Evolutionary conservation across 306 rosid genomes (phyloP).

Genomic region (Sindora glabra): DNA sequence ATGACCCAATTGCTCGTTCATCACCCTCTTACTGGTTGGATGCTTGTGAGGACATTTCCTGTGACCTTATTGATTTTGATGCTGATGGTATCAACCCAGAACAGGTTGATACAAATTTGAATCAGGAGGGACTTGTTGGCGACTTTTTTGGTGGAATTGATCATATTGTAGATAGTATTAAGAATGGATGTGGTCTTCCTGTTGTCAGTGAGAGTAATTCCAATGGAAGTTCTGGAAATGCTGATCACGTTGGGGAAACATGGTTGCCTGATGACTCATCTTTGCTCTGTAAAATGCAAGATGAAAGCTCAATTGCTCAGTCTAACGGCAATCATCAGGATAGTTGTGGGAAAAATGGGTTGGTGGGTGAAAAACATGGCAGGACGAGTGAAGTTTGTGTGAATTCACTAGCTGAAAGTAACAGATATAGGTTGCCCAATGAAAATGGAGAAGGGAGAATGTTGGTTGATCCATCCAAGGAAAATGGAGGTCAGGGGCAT

Average conservation of each 20-base stretch:
- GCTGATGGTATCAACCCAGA: slow-evolving; percentile 29
- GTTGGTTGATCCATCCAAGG: slow-evolving; percentile 6
- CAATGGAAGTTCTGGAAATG: slow-evolving; percentile 11
- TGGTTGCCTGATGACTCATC: slow-evolving; percentile 9
- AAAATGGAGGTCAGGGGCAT: slow-evolving; percentile 22
- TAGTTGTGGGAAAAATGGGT: slow-evolving; percentile 3
- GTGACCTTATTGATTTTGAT: slow-evolving; percentile 66
- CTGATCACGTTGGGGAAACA: slow-evolving; percentile 9
- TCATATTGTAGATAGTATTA: slow-evolving; percentile 71
- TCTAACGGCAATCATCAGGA: slow-evolving; percentile 10
- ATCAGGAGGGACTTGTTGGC: slow-evolving; percentile 43
- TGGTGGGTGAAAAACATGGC: slow-evolving; percentile 4
- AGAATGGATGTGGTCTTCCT: slow-evolving; percentile 65
- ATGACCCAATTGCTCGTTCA: slow-evolving; percentile 2
- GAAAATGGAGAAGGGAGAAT: slow-evolving; percentile 22
- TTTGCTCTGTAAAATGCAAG: slow-evolving; percentile 7
- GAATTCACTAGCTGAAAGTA: slow-evolving; percentile 9
- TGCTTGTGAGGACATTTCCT: slow-evolving; percentile 80
- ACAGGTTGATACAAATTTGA: slow-evolving; percentile 27
- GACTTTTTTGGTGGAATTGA: slow-evolving; percentile 93
- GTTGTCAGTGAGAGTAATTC: neutral
- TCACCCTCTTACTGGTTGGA: slow-evolving; percentile 87
- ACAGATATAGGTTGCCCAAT: slow-evolving; percentile 17
- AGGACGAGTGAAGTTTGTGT: slow-evolving; percentile 14
- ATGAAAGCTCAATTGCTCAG: slow-evolving; percentile 8